Percentiles rank a stretch among this genome's conserved stretches.
Conservation (phyloP, 1,284 basidiomycete species). For the Pterulicium gracile region DNA sequence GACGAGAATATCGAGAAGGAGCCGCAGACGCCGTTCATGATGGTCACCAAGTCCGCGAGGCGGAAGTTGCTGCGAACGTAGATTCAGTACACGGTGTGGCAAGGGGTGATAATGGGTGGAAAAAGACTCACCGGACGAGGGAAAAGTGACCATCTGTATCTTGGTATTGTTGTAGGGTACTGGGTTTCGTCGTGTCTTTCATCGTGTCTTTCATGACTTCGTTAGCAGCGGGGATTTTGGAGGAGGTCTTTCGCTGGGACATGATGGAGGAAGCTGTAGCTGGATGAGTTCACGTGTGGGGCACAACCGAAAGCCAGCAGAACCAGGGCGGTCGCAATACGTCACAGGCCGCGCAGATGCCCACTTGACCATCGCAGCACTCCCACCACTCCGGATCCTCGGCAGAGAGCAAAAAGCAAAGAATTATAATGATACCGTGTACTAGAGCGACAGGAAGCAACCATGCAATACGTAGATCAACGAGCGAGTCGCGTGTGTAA, state of each 20-base stretch:
- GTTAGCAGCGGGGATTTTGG: constrained; percentile 15
- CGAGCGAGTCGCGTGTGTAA: too few species aligned
- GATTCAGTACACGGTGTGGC: constrained; percentile 9
- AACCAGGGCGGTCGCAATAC: too few species aligned
- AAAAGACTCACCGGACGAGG: constrained; percentile 66
- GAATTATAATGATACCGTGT: too few species aligned
- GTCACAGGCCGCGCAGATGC: background rate
- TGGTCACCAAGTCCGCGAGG: constrained; percentile 96
- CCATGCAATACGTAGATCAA: too few species aligned
- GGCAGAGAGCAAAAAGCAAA: too few species aligned
- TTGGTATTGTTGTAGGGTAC: constrained; percentile 73
- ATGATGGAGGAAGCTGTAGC: constrained; percentile 14
- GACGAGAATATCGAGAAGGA: constrained; percentile 93
- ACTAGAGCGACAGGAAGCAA: too few species aligned
- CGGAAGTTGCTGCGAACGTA: constrained; percentile 77
- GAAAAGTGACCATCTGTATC: constrained; percentile 91
- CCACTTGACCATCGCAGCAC: too few species aligned
- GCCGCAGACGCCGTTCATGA: constrained; percentile 99
- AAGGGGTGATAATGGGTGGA: background rate
- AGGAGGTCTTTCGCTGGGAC: constrained; percentile 26
- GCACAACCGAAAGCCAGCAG: too few species aligned
- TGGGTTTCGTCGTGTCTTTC: constrained; percentile 24
- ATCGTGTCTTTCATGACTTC: constrained; percentile 14
- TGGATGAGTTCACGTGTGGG: background rate
- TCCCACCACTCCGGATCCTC: too few species aligned